phyloP scores from a whole-genome alignment of 139 green algal species.

The Chlamydomonas schloesseri region DNA sequence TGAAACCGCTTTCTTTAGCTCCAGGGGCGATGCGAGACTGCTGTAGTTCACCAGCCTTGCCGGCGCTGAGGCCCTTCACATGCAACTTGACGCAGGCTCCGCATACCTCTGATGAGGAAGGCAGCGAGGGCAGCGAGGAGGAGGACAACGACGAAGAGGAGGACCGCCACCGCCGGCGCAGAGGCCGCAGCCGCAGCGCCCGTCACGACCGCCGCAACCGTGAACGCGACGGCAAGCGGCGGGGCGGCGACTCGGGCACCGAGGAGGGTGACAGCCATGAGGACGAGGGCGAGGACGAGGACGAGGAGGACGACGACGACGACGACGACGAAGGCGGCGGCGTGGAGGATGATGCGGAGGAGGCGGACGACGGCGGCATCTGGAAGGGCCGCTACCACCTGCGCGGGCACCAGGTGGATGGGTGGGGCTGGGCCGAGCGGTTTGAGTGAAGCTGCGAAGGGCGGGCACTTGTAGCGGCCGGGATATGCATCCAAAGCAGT shows the following conservation, averaged over 20 bases:
- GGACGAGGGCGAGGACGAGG: neutral
- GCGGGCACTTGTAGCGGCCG: no score
- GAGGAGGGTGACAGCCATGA: neutral
- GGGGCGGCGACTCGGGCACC: neutral
- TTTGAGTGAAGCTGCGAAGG: no score
- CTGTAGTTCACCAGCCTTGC: no score
- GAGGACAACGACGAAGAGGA: neutral
- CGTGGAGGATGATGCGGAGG: neutral
- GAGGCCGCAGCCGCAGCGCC: neutral
- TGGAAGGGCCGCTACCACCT: constrained; percentile 36
- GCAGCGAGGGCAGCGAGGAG: neutral
- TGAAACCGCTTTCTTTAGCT: no score
- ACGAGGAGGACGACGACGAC: neutral
- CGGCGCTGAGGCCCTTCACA: no score
- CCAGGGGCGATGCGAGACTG: no score
- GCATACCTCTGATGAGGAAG: no score
- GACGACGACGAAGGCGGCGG: neutral
- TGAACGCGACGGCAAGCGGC: neutral
- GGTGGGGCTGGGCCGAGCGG: no score
- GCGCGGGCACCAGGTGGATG: neutral
- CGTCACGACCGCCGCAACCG: neutral
- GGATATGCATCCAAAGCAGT: no score
- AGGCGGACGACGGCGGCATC: constrained; percentile 10
- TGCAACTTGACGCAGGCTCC: no score
- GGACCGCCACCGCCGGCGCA: neutral